Conservation (phyloP, 768 basidiomycete species). For the Leucocoprinus leucothites region DNA sequence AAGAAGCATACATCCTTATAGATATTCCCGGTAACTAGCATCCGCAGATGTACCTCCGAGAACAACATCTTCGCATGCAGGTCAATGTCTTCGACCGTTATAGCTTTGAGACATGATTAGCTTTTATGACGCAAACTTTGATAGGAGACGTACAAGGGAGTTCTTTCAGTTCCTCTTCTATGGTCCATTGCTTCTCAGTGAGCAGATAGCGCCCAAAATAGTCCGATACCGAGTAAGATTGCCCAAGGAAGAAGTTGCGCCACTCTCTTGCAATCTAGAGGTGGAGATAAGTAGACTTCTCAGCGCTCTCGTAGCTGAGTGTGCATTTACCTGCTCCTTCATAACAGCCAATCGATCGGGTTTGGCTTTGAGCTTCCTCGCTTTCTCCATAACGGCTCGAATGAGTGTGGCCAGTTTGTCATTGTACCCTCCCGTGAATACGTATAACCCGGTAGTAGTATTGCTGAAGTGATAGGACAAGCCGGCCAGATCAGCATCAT, state of each 20-base stretch:
- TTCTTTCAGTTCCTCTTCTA: slow-evolving; percentile 73
- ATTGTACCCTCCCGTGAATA: slow-evolving; percentile 82
- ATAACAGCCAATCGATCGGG: slow-evolving; percentile 76
- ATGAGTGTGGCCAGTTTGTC: slow-evolving; percentile 83
- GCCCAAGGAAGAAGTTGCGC: slow-evolving; percentile 84
- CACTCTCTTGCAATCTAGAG: slow-evolving; percentile 69
- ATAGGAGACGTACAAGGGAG: slow-evolving; percentile 56
- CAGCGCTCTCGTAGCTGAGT: neutral
- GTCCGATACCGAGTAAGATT: slow-evolving; percentile 77
- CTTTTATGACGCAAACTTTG: neutral
- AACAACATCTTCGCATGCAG: slow-evolving; percentile 58
- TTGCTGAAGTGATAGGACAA: slow-evolving; percentile 67
- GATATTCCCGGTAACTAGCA: slow-evolving; percentile 83
- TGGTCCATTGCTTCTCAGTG: slow-evolving; percentile 69
- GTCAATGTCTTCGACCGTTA: slow-evolving; percentile 71
- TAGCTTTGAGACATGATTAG: slow-evolving; percentile 39
- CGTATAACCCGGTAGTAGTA: slow-evolving; percentile 60
- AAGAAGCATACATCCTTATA: slow-evolving; percentile 63
- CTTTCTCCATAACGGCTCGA: slow-evolving; percentile 65
- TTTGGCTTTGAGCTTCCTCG: slow-evolving; percentile 61
- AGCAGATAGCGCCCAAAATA: slow-evolving; percentile 73
- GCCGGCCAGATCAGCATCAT: slow-evolving; percentile 91
- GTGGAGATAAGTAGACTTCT: slow-evolving; percentile 3
- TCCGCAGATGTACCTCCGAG: slow-evolving; percentile 62
- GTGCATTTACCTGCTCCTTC: slow-evolving; percentile 67